These are phyloP conservation scores for Neurospora africana DNA, from an alignment of 495 filamentous ascomycete genomes.

Conservation along the genomic window DNA sequence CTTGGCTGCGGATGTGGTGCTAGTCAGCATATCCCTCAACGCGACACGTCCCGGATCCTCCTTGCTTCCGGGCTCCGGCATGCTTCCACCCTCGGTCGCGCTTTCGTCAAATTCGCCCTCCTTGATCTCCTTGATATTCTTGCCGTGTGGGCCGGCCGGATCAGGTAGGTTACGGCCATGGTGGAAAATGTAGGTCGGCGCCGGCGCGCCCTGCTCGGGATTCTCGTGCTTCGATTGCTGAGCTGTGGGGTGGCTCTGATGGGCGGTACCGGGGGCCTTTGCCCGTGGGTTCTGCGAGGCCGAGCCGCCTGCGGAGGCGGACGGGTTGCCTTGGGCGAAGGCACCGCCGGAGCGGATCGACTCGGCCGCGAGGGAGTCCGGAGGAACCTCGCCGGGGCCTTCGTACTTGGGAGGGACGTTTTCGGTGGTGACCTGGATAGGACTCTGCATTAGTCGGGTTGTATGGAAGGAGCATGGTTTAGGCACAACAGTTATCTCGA, in stretches of 20 bases:
- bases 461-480: neutral
- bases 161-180: conserved; percentile 8
- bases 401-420: conserved; percentile 22
- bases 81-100: conserved; percentile 17
- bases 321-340: conserved; percentile 14
- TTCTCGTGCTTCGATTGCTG: neutral
- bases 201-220: conserved; percentile 11
- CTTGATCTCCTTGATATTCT: conserved; percentile 29
- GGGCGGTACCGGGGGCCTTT: neutral
- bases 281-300: conserved; percentile 2
- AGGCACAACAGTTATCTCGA: neutral
- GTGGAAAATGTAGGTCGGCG: conserved; percentile 22
- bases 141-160: conserved; percentile 25
- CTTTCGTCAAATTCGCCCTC: conserved; percentile 27
- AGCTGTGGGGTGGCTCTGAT: neutral
- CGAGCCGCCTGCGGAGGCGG: conserved; percentile 5
- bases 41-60: conserved; percentile 26
- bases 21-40: conserved; percentile 9
- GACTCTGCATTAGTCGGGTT: neutral
- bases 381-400: conserved; percentile 19
- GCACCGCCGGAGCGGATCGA: conserved; percentile 15
- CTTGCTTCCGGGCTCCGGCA: conserved; percentile 29
- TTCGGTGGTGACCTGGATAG: conserved; percentile 5
- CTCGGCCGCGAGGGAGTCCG: conserved; percentile 30
- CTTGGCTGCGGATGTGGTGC: neutral